phyloP scores from a whole-genome alignment of 371 early-diverging fungal species.

The Apophysomyces ossiformis region DNA sequence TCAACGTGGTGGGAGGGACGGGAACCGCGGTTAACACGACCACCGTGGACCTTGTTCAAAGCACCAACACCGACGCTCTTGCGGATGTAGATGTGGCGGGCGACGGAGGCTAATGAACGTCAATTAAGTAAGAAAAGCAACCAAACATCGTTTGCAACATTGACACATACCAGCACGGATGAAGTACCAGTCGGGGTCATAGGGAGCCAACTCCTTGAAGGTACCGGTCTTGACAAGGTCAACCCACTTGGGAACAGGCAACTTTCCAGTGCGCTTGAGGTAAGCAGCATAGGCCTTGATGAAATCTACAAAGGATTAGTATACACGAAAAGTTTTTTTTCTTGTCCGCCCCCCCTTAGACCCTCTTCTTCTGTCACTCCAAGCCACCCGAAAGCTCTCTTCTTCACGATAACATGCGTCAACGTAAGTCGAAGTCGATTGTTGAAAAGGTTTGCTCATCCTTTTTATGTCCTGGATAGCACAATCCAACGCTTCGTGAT shows the following conservation, averaged over 20 bases:
- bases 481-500: not conserved
- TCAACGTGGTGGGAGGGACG: slow-evolving; percentile 91
- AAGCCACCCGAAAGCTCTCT: slow-evolving; percentile 27
- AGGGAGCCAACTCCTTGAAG: slow-evolving; percentile 95
- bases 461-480: not conserved
- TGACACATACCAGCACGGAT: slow-evolving; percentile 84
- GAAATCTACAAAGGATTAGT: slow-evolving; percentile 57
- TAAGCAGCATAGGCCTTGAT: slow-evolving; percentile 98
- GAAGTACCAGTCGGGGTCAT: slow-evolving; percentile 99
- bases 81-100: slow-evolving; percentile 98
- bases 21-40: slow-evolving; percentile 90
- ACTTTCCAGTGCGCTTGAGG: slow-evolving; percentile 97
- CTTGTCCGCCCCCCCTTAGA: not conserved
- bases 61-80: slow-evolving; percentile 94
- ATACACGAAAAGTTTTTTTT: slow-evolving; percentile 13
- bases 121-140: not conserved
- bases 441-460: slow-evolving; percentile 8
- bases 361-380: slow-evolving; percentile 15
- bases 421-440: slow-evolving; percentile 2
- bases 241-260: slow-evolving; percentile 98
- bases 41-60: slow-evolving; percentile 92
- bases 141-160: not conserved
- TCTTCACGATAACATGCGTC: not conserved
- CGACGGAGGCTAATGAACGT: slow-evolving; percentile 80
- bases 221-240: slow-evolving; percentile 98